Base-by-base conservation (phyloP, 768 basidiomycete species). In the Lactarius sanguifluus region DNA sequence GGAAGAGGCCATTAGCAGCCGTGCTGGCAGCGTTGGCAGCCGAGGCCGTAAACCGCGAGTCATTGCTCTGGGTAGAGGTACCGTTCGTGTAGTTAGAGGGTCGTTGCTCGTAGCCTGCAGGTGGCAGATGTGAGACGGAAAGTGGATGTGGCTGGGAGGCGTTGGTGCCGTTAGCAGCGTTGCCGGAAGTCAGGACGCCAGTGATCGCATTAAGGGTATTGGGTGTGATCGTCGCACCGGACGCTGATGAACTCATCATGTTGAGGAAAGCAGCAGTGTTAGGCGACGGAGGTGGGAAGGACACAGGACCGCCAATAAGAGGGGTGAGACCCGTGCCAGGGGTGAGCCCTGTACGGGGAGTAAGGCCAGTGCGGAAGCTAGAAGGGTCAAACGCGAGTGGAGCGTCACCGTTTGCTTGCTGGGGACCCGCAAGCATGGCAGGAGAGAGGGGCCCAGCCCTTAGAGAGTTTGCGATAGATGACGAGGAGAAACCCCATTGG, bases 401-500 rank as follows among this genome's bases (percentile, higher is more conserved):
- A 74, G 72, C 82, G 40, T 77, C 56, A 18, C 67, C 74, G 64
- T 70, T 77, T 60, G 78, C 70, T 57, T 81, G 81, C 75, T 86
- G 88, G 4, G 94, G 96, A 10, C 91, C 96, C 32, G 92, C 87
- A 66, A 97, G 88, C 93, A 98, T 96, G 62, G 96, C 95, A 36
- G 96, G 96, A 6, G 92, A 94, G 62, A 98, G 88, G 1, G 96
- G 96, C 5, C 96, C 96, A 0, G 95, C 85, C 56, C 96, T 88
- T 40, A 98, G 86, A 2, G 93, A 95, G 76, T 90, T 90, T 52
- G 81, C 77, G 58, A 89, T 78, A 52, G 86, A 81, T 30, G 77
- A 75, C 16, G 83, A 76, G 50, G 84, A 81, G 74, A 87, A 87
- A 41, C 81, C 83, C 91, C 94, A 87, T 64, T 75, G 76, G 65